Evolutionary conservation across 208 protist genomes (phyloP).

Genomic region (Wallacemonas sp.): DNA sequence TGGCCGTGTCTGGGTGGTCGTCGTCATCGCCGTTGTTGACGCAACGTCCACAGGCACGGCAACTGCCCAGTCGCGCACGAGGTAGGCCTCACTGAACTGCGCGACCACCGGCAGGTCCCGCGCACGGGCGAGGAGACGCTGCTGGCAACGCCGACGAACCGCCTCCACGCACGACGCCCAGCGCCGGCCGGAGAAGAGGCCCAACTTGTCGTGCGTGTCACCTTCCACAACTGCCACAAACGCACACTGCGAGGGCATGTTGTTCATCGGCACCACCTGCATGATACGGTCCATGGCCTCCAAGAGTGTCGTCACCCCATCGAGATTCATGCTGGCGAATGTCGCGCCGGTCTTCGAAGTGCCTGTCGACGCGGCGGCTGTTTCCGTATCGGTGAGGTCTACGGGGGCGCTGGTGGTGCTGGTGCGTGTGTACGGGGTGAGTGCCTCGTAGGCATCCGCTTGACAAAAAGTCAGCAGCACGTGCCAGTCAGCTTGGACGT

Average conservation of each 20-base stretch:
- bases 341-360: too few relatives aligned
- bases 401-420: background rate
- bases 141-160: background rate
- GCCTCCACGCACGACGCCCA: constrained; percentile 12
- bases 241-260: constrained; percentile 26
- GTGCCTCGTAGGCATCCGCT: background rate
- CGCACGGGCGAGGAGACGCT: background rate
- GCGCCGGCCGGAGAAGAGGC: constrained; percentile 26
- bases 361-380: constrained; percentile 19
- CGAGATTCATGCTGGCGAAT: too few relatives aligned
- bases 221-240: constrained; percentile 37
- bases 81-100: background rate
- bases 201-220: constrained; percentile 41
- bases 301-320: constrained; percentile 11
- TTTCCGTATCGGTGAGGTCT: background rate
- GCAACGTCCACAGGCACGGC: too few relatives aligned
- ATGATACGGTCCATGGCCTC: constrained; percentile 35
- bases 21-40: too few relatives aligned
- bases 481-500: constrained; percentile 23
- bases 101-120: background rate
- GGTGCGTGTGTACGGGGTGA: constrained; percentile 1
- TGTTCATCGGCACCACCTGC: constrained; percentile 13
- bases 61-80: constrained; percentile 4
- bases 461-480: constrained; percentile 19
- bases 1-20: too few relatives aligned